phyloP scores from a whole-genome alignment of 73 alveolate genomes.

The Paramecium bursaria region DNA sequence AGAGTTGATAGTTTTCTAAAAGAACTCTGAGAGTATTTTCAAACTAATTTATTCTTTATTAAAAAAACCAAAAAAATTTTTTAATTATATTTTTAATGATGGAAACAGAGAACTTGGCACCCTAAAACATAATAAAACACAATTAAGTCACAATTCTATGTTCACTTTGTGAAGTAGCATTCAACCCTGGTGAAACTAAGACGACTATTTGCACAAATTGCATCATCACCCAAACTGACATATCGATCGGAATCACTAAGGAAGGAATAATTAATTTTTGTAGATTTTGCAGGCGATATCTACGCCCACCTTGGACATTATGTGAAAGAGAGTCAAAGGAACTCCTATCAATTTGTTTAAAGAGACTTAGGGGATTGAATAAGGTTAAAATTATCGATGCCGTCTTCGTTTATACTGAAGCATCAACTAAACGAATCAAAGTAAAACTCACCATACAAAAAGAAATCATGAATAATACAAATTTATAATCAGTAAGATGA shows the following conservation, averaged over 20 bases:
- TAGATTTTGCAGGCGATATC: constrained; percentile 76
- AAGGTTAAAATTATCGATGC: constrained; percentile 90
- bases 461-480: constrained; percentile 88
- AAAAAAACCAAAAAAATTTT: too few relatives aligned
- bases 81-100: too few relatives aligned
- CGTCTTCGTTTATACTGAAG: constrained; percentile 96
- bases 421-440: constrained; percentile 93
- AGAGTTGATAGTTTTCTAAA: too few relatives aligned
- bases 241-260: constrained; percentile 64
- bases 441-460: constrained; percentile 92
- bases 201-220: constrained; percentile 64
- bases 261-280: constrained; percentile 69
- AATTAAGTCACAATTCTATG: constrained; percentile 55
- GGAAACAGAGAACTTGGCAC: constrained; percentile 38
- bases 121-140: constrained; percentile 16
- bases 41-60: too few relatives aligned
- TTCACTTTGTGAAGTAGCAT: constrained; percentile 66
- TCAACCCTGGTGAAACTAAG: constrained; percentile 60
- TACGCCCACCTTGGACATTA: constrained; percentile 93
- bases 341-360: constrained; percentile 88
- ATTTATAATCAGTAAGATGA: constrained; percentile 69
- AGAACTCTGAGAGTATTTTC: too few relatives aligned
- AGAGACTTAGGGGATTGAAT: constrained; percentile 70
- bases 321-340: constrained; percentile 93
- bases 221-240: constrained; percentile 52